Conservation (phyloP, 495 filamentous ascomycete genomes). For the Bathelium albidoporum region DNA sequence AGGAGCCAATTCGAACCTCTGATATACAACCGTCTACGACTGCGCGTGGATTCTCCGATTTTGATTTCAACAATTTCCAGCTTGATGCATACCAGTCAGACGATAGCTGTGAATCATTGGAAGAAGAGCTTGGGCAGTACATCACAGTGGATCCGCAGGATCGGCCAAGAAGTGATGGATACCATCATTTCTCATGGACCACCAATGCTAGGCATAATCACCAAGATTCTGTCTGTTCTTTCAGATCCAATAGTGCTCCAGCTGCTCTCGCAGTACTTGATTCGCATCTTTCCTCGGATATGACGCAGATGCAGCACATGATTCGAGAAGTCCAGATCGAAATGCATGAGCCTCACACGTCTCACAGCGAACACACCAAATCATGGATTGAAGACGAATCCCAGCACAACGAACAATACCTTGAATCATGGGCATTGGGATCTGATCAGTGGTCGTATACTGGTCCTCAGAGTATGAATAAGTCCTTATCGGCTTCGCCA, state of each 20-base stretch:
- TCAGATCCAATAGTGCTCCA: background rate
- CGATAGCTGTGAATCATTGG: background rate
- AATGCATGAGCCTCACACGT: background rate
- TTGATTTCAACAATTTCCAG: slow-evolving; percentile 2
- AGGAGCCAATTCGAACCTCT: background rate
- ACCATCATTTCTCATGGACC: background rate
- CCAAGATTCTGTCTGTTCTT: background rate
- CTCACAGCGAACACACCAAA: background rate
- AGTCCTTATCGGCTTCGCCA: background rate
- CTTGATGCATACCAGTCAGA: background rate
- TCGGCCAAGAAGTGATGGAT: background rate
- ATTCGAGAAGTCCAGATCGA: background rate
- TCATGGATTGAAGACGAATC: background rate
- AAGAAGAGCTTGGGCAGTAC: background rate
- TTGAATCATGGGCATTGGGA: background rate
- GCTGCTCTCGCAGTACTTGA: background rate
- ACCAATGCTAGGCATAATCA: background rate
- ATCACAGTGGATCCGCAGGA: background rate
- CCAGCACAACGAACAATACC: background rate
- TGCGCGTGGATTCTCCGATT: background rate
- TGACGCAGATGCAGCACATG: background rate
- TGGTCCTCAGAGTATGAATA: background rate
- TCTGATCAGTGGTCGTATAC: background rate
- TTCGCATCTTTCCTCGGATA: background rate
- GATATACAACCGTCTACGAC: background rate